A percentile compares a stretch with the other conserved stretches of the same genome.
These are phyloP conservation scores for Glonium stellatum DNA, from an alignment of 495 filamentous ascomycete genomes.

Conservation along the genomic window DNA sequence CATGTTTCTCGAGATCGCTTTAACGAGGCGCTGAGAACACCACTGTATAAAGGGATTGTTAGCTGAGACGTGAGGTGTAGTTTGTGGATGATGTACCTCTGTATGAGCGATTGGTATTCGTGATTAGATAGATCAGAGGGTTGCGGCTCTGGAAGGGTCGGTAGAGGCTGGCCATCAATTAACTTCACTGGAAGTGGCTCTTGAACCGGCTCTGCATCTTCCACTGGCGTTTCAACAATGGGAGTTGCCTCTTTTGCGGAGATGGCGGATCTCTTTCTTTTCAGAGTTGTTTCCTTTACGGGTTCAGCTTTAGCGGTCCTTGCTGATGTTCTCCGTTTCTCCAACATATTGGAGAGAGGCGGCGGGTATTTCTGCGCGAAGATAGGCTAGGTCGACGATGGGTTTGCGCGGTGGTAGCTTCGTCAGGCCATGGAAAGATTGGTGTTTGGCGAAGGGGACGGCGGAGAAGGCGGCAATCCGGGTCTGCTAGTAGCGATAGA, in stretches of 20 bases:
- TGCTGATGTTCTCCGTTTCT: background rate
- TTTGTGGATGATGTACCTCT: slow-evolving; percentile 55
- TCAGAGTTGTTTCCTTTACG: background rate
- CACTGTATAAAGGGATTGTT: slow-evolving; percentile 45
- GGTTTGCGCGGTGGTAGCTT: too few species aligned
- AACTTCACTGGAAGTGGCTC: slow-evolving; percentile 52
- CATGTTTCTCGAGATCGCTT: slow-evolving; percentile 80
- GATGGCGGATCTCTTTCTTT: background rate
- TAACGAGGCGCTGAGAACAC: slow-evolving; percentile 75
- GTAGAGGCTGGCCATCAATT: slow-evolving; percentile 62
- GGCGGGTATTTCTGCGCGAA: too few species aligned
- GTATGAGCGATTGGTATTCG: slow-evolving; percentile 75
- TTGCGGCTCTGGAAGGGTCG: slow-evolving; percentile 65
- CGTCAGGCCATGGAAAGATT: too few species aligned
- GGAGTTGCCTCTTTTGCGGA: background rate
- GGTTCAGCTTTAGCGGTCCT: background rate
- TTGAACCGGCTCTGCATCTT: background rate
- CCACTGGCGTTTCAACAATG: background rate
- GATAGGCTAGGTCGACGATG: too few species aligned
- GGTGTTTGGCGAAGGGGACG: too few species aligned
- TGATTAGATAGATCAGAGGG: slow-evolving; percentile 52
- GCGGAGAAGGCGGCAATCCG: too few species aligned
- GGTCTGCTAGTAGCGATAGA: too few species aligned
- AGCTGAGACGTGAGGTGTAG: too few species aligned
- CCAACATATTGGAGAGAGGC: background rate